phyloP scores from a whole-genome alignment of 345 rosid genomes.

The Eucalyptus grandis region DNA sequence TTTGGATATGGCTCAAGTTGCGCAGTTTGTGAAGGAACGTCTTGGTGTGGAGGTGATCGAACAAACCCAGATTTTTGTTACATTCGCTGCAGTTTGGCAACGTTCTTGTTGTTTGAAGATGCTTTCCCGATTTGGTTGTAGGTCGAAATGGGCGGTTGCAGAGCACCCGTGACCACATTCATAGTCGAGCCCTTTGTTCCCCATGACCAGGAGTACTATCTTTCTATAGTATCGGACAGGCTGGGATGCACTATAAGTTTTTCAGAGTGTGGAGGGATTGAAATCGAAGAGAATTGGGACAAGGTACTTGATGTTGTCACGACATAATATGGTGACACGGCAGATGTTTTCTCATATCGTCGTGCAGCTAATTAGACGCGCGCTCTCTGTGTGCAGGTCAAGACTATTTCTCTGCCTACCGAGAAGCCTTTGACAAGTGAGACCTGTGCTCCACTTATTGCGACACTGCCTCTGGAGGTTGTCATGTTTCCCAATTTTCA shows the following conservation, averaged over 20 bases:
- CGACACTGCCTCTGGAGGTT: slow-evolving; percentile 95
- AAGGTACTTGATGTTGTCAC: slow-evolving; percentile 27
- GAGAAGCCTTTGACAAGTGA: slow-evolving; percentile 62
- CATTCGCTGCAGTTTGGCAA: not conserved
- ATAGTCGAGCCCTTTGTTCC: slow-evolving; percentile 95
- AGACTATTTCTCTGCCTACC: slow-evolving; percentile 62
- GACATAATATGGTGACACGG: not conserved
- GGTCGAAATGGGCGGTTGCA: slow-evolving; percentile 96
- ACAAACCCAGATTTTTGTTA: not conserved
- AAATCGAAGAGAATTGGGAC: slow-evolving; percentile 98
- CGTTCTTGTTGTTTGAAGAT: not conserved
- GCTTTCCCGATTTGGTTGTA: not conserved
- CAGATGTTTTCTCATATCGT: not conserved
- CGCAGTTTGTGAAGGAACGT: slow-evolving; percentile 82
- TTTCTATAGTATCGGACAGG: slow-evolving; percentile 82
- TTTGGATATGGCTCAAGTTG: slow-evolving; percentile 94
- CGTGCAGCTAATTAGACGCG: not conserved
- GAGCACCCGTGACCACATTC: slow-evolving; percentile 86
- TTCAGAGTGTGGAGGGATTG: slow-evolving; percentile 97
- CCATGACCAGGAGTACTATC: slow-evolving; percentile 80
- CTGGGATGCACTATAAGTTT: slow-evolving; percentile 82
- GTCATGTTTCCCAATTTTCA: not conserved
- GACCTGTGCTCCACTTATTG: slow-evolving; percentile 86
- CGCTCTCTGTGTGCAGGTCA: slow-evolving; percentile 43
- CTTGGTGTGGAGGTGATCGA: slow-evolving; percentile 62